phyloP scores from a whole-genome alignment of 441 rosid species.

The Rhodomyrtus psidioides region DNA sequence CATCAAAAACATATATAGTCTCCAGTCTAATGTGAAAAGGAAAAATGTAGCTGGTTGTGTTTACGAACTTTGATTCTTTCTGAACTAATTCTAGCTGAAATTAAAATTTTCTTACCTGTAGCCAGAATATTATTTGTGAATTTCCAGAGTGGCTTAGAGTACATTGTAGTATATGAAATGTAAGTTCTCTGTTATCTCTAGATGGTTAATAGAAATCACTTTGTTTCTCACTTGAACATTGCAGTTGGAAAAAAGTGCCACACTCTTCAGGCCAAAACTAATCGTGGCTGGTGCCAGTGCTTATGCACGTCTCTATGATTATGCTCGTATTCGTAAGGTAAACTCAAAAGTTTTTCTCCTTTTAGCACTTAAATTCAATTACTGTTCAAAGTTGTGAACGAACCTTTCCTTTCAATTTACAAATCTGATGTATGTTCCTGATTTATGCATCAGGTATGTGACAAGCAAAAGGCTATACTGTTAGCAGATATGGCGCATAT shows the following conservation, averaged over 20 bases:
- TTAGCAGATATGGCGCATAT: conserved; percentile 25
- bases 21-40: background rate
- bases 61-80: background rate
- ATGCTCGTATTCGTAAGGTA: conserved; percentile 19
- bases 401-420: background rate
- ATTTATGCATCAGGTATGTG: conserved; percentile 10
- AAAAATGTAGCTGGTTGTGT: background rate
- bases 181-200: background rate
- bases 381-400: background rate
- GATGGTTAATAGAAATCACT: background rate
- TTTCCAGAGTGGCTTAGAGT: background rate
- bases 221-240: background rate
- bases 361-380: background rate
- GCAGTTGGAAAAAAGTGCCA: conserved; percentile 22
- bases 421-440: background rate
- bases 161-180: background rate
- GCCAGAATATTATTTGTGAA: background rate
- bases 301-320: conserved; percentile 21
- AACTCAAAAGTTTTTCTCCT: background rate
- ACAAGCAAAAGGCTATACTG: conserved; percentile 20
- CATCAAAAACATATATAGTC: background rate
- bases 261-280: conserved; percentile 19
- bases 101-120: background rate
- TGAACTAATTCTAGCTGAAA: background rate
- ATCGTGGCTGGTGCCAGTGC: conserved; percentile 25